Conservation (phyloP, 176 grass and related monocot genomes). For the Ananas comosus region DNA sequence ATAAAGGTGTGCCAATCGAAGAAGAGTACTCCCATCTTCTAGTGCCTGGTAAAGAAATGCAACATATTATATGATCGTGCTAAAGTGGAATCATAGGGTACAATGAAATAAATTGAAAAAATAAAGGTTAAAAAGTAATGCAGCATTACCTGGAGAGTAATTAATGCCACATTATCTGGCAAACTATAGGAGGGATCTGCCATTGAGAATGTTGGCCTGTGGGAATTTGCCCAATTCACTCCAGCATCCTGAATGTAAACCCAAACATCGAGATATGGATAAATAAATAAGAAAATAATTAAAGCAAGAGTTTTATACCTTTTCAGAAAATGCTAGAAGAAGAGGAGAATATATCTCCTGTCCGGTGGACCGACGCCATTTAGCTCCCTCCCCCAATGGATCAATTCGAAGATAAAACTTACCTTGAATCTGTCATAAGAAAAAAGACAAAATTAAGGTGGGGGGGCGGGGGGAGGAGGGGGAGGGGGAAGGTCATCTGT, state of each 20-base stretch:
- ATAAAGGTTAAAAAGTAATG: neutral
- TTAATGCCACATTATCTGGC: constrained; percentile 48
- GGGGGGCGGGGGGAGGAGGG: too few species aligned
- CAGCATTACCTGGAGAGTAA: constrained; percentile 38
- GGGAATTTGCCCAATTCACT: constrained; percentile 25
- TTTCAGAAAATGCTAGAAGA: constrained; percentile 45
- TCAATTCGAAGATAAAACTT: constrained; percentile 45
- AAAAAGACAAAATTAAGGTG: neutral
- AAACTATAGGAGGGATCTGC: constrained; percentile 26
- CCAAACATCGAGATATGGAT: neutral
- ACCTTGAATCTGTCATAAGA: constrained; percentile 39
- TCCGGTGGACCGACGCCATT: constrained; percentile 34
- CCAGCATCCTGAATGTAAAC: constrained; percentile 14
- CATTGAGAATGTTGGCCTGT: constrained; percentile 33
- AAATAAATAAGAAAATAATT: neutral
- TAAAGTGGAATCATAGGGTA: too few species aligned
- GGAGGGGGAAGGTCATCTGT: too few species aligned
- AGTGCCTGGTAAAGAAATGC: constrained; percentile 16
- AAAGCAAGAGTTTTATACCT: constrained; percentile 15
- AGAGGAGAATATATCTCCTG: constrained; percentile 56
- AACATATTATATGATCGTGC: too few species aligned
- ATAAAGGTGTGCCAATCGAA: constrained; percentile 46
- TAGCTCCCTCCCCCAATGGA: constrained; percentile 33
- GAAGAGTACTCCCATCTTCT: constrained; percentile 39
- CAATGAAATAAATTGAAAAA: too few species aligned